Conservation (phyloP, 176 grass and related monocot species). For the Ensete ventricosum region DNA sequence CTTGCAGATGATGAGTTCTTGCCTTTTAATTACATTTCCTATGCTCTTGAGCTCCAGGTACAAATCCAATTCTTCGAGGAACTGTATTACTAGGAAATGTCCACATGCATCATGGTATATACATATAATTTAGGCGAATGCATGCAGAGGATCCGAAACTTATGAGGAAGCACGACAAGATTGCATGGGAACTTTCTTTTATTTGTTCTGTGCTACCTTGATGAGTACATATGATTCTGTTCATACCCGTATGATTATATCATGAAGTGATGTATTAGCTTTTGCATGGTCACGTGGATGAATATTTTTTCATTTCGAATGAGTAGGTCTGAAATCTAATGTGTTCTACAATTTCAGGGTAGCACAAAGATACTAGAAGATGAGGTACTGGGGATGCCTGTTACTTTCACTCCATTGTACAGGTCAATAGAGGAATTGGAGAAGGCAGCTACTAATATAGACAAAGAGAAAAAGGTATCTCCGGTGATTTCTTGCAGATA, state of each 20-base stretch:
- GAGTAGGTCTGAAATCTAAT: neutral
- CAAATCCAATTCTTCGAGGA: neutral
- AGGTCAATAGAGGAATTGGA: conserved; percentile 47
- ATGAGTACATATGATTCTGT: no score
- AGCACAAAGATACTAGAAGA: conserved; percentile 41
- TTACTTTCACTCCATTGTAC: conserved; percentile 60
- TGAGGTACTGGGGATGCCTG: conserved; percentile 22
- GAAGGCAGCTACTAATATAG: conserved; percentile 35
- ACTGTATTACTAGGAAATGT: neutral
- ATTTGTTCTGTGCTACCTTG: neutral
- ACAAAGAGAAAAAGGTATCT: conserved; percentile 54
- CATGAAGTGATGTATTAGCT: no score
- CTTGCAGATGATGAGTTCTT: conserved; percentile 64
- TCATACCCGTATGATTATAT: no score
- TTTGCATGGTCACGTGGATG: neutral
- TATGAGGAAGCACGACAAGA: neutral
- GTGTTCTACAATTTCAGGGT: conserved; percentile 17
- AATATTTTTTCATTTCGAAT: neutral
- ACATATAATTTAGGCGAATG: neutral
- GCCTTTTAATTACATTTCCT: conserved; percentile 67
- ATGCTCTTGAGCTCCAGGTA: conserved; percentile 60
- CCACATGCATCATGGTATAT: neutral
- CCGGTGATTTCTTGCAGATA: neutral
- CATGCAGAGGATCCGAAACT: neutral
- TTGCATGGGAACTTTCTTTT: neutral